phyloP scores from a whole-genome alignment of 1,284 basidiomycete genomes.

The Cryptococcus sp. region DNA sequence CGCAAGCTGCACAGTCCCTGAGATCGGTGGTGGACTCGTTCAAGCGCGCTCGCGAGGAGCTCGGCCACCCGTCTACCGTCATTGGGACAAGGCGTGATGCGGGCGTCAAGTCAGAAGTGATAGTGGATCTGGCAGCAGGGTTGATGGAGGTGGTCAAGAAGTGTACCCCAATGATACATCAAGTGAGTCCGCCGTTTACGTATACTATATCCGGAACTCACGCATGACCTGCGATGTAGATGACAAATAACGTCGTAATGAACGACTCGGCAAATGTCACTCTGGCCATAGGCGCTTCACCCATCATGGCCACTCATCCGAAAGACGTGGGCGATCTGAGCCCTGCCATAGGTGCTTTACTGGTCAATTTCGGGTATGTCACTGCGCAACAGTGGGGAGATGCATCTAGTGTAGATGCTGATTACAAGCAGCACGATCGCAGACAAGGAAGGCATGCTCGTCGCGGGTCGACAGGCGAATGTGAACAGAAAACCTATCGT shows the following conservation, averaged over 20 bases:
- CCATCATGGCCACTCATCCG: conserved; percentile 87
- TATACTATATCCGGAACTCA: not conserved
- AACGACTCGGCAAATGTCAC: conserved; percentile 92
- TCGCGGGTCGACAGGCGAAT: conserved; percentile 71
- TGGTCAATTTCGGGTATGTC: conserved; percentile 79
- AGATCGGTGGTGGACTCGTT: conserved; percentile 46
- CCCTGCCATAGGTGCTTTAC: conserved; percentile 66
- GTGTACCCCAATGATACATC: conserved; percentile 73
- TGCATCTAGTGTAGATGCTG: not conserved
- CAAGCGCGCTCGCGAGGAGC: conserved; percentile 30
- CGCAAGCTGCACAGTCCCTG: conserved; percentile 58
- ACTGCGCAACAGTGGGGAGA: not conserved
- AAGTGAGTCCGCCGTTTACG: conserved; percentile 57
- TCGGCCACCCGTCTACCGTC: not conserved
- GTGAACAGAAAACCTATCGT: conserved; percentile 74
- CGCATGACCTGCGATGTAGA: conserved; percentile 56
- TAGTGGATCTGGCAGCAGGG: conserved; percentile 53
- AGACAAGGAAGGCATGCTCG: conserved; percentile 73
- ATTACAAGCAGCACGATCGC: conserved; percentile 62
- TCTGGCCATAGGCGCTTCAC: conserved; percentile 82
- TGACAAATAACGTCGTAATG: conserved; percentile 87
- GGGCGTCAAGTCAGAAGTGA: conserved; percentile 22
- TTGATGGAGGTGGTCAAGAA: conserved; percentile 62
- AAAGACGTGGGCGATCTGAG: conserved; percentile 82
- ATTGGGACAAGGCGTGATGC: not conserved